Evolutionary conservation across 805 yeast species (phyloP).

Genomic region (Barnettozyma salicaria): DNA sequence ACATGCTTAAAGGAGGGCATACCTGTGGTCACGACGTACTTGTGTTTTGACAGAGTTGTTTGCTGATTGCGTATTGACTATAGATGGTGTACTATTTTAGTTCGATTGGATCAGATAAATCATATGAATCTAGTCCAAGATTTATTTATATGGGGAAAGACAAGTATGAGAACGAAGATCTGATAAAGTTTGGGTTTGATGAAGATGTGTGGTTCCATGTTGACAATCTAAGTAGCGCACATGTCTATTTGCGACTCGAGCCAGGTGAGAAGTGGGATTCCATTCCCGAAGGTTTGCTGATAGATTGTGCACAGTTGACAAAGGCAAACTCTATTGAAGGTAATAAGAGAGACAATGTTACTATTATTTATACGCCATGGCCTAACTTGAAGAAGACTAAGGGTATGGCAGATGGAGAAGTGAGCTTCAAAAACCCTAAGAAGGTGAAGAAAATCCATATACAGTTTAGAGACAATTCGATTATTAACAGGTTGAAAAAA

Average conservation of each 20-base stretch:
- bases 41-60: no score
- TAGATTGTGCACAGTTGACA: constrained; percentile 62
- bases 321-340: constrained; percentile 76
- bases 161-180: constrained; percentile 58
- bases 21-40: no score
- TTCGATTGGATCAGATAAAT: constrained; percentile 30
- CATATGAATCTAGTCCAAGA: constrained; percentile 28
- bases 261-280: constrained; percentile 39
- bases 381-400: constrained; percentile 59
- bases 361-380: constrained; percentile 71
- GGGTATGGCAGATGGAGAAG: constrained; percentile 75
- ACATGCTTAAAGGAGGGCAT: no score
- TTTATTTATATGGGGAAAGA: constrained; percentile 65
- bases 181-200: constrained; percentile 58
- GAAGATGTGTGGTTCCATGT: constrained; percentile 79
- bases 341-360: constrained; percentile 59
- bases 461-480: constrained; percentile 48
- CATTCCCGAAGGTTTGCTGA: constrained; percentile 47
- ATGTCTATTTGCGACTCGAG: constrained; percentile 57
- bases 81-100: constrained; percentile 43
- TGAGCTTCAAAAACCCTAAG: constrained; percentile 58
- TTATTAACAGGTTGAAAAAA: constrained; percentile 57
- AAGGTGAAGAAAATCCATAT: constrained; percentile 48
- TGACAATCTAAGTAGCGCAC: constrained; percentile 72
- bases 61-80: neutral